phyloP scores from a whole-genome alignment of 352 stramenopile species.

The Pythium chondricola region DNA sequence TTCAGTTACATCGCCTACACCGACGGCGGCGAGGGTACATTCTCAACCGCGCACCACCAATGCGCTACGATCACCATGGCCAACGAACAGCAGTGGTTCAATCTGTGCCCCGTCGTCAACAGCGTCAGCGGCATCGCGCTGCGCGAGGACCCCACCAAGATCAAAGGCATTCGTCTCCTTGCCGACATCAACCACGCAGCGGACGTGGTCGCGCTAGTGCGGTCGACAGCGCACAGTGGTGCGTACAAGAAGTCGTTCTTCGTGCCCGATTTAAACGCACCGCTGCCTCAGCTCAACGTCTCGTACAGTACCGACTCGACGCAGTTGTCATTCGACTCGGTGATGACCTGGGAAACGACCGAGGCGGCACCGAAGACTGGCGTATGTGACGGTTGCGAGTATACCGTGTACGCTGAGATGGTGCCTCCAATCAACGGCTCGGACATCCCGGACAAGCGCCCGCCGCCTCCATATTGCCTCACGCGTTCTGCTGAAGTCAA shows the following conservation, averaged over 20 bases:
- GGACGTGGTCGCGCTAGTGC: constrained; percentile 20
- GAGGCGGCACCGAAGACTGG: not conserved
- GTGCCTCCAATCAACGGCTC: constrained; percentile 6
- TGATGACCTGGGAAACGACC: constrained; percentile 9
- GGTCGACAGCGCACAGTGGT: constrained; percentile 20
- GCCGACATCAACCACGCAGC: constrained; percentile 8
- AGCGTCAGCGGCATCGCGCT: constrained; percentile 12
- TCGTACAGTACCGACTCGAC: constrained; percentile 9
- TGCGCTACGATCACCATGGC: constrained; percentile 23
- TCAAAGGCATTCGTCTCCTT: constrained; percentile 27
- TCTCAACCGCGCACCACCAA: constrained; percentile 29
- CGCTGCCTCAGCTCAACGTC: constrained; percentile 8
- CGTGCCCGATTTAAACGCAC: not conserved
- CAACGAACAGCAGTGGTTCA: constrained; percentile 8
- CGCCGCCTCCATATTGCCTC: constrained; percentile 23
- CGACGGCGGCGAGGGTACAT: constrained; percentile 5
- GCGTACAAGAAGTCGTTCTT: constrained; percentile 20
- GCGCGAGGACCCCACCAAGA: constrained; percentile 10
- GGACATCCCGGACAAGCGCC: not conserved
- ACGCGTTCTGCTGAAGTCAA: constrained; percentile 5
- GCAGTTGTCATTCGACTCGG: constrained; percentile 15
- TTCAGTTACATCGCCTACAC: constrained; percentile 19
- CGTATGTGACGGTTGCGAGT: constrained; percentile 23
- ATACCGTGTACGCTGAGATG: constrained; percentile 22
- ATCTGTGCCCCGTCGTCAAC: constrained; percentile 24